Percentiles rank a stretch among this genome's conserved stretches.
Conservation (phyloP, 176 grass and related monocot species). For the Miscanthus lutarioriparius region DNA sequence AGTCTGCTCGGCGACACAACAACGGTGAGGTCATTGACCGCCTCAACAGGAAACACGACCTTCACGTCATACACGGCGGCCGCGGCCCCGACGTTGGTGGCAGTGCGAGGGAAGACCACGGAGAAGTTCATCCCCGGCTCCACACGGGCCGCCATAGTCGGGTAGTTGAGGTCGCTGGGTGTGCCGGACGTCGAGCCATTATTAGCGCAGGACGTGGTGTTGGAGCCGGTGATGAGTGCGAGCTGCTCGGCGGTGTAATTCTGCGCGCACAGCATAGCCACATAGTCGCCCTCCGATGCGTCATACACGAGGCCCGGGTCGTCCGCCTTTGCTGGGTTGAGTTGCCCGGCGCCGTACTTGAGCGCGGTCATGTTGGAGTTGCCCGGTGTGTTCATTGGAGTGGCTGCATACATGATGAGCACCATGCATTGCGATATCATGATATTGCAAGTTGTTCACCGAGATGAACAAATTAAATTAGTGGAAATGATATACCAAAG, state of each 20-base stretch:
- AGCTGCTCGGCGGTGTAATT: constrained; percentile 29
- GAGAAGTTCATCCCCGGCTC: background rate
- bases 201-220: background rate
- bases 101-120: constrained; percentile 20
- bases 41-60: background rate
- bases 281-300: background rate
- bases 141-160: constrained; percentile 36
- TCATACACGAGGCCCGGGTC: constrained; percentile 52
- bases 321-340: constrained; percentile 29
- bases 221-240: constrained; percentile 20
- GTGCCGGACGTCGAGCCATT: background rate
- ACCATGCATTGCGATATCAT: background rate
- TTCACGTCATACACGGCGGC: background rate
- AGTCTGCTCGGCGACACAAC: background rate
- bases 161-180: constrained; percentile 42
- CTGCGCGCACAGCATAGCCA: constrained; percentile 36
- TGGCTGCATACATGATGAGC: constrained; percentile 15
- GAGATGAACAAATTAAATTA: too few relatives aligned
- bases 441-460: too few relatives aligned
- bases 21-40: background rate
- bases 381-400: constrained; percentile 31
- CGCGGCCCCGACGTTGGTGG: constrained; percentile 36
- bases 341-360: constrained; percentile 47
- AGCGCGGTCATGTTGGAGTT: constrained; percentile 34
- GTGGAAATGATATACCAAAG: too few relatives aligned